Evolutionary conservation across 768 basidiomycete genomes (phyloP).

Genomic region (Pisolithus orientalis): DNA sequence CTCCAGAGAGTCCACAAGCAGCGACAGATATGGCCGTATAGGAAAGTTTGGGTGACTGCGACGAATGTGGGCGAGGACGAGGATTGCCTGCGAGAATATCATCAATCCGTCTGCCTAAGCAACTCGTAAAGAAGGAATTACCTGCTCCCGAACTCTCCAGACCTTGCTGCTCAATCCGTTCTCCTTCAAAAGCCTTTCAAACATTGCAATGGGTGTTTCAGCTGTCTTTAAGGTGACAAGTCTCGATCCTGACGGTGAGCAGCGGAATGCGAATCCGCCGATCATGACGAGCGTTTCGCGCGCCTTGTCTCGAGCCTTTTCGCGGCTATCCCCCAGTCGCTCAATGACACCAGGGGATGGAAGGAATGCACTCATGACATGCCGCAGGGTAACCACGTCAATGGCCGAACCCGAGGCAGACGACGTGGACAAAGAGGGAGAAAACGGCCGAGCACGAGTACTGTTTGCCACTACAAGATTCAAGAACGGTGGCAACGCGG

Average conservation of each 20-base stretch:
- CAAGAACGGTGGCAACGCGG: conserved; percentile 59
- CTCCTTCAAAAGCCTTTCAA: conserved; percentile 70
- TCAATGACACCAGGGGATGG: conserved; percentile 76
- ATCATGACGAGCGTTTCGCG: conserved; percentile 70
- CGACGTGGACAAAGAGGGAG: conserved; percentile 49
- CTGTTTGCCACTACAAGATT: conserved; percentile 46
- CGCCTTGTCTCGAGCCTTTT: conserved; percentile 66
- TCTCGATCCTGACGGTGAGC: conserved; percentile 40
- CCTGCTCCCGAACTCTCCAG: conserved; percentile 84
- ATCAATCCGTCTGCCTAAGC: neutral
- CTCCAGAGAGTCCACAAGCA: conserved; percentile 80
- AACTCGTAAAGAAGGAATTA: conserved; percentile 28
- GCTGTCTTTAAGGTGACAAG: conserved; percentile 51
- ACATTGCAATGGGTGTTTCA: conserved; percentile 62
- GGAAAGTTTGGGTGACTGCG: conserved; percentile 68
- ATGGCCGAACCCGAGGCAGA: conserved; percentile 37
- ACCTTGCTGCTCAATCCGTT: conserved; percentile 73
- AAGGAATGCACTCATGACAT: conserved; percentile 61
- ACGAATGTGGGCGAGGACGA: conserved; percentile 68
- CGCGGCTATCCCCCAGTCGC: conserved; percentile 72
- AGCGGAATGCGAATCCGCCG: conserved; percentile 64
- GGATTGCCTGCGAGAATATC: conserved; percentile 40
- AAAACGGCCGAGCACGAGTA: conserved; percentile 34
- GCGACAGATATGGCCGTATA: conserved; percentile 71
- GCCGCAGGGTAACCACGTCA: conserved; percentile 58